Conservation (phyloP, 805 yeast genomes). For the Vanderwaltozyma verrucispora region DNA sequence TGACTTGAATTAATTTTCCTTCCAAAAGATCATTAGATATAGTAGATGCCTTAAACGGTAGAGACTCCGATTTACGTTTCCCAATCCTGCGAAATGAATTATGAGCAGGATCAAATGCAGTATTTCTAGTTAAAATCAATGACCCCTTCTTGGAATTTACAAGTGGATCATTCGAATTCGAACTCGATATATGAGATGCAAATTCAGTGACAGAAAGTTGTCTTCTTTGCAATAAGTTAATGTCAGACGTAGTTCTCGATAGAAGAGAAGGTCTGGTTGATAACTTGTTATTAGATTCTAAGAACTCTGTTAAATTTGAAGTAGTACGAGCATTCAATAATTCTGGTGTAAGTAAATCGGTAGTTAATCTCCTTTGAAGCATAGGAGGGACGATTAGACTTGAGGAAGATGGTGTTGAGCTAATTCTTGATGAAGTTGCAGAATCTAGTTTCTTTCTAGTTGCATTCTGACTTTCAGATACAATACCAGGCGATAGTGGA, state of each 20-base stretch:
- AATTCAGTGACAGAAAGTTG: constrained; percentile 20
- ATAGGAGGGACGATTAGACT: constrained; percentile 2
- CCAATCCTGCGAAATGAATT: constrained; percentile 25
- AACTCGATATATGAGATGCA: constrained; percentile 2
- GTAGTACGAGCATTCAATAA: constrained; percentile 10
- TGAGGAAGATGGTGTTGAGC: constrained; percentile 9
- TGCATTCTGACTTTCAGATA: background rate
- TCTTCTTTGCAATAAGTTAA: constrained; percentile 23
- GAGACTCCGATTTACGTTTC: constrained; percentile 6
- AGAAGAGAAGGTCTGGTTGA: constrained; percentile 12
- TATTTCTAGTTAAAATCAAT: background rate
- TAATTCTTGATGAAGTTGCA: constrained; percentile 4
- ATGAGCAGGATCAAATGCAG: background rate
- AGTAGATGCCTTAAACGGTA: background rate
- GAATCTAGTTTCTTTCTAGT: background rate
- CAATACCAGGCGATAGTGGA: background rate
- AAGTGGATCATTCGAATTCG: background rate
- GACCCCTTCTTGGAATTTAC: background rate
- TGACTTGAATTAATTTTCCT: constrained; percentile 15
- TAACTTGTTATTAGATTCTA: constrained; percentile 12
- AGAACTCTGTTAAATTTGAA: constrained; percentile 20
- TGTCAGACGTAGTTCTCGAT: constrained; percentile 22
- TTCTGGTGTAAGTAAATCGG: constrained; percentile 3
- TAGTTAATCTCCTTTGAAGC: background rate
- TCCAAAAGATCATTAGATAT: background rate